Base-by-base conservation (phyloP, 345 rosid genomes). In the Brassica cretica region DNA sequence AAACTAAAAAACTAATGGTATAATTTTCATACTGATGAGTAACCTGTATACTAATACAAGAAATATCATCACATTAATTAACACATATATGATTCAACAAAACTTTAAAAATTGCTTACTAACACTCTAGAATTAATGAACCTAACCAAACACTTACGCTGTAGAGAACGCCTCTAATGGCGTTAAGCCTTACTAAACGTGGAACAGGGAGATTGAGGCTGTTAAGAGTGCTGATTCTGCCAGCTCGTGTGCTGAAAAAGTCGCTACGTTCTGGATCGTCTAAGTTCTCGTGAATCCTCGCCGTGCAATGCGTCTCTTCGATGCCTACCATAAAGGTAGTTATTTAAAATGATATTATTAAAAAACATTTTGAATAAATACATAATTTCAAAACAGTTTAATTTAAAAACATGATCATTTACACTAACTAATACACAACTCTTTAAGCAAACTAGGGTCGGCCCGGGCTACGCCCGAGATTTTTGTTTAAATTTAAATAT, bases 181-280 rank as follows among this genome's bases (percentile, higher is more conserved):
- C 88, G 39, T 88, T 86, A 77, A 90, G 92, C 32, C 83, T 82
- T 68, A 90, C 82, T 67, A 0, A 2, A 3, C 70, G 53, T 73
- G 89, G 89, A 75, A 89, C 41, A 24, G 93, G 96, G 69, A 90
- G 88, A 46, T 81, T 83, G 18, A 61, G 73, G 81, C 89, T 81
- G 78, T 88, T 87, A 41, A 88, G 60, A 72, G 84, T 82, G 69
- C 85, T 84, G 80, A 89, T 69, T 37, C 91, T 86, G 2, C 93
- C 98, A 1, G 81, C 89, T 3, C 84, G 84, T n/a, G 92, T 87
- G 85, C 87, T 88, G 68, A 80, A 92, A 12, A 85, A 14, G 73
- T 88, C 96, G 0, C 89, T 87, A 4, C 68, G 78, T 33, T 80
- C 75, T 16, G 96, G 91, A 33, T 84, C 82, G 27, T 84, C 71